Base-by-base conservation (phyloP, 371 early-diverging fungal genomes). In the Saksenaea vasiformis region DNA sequence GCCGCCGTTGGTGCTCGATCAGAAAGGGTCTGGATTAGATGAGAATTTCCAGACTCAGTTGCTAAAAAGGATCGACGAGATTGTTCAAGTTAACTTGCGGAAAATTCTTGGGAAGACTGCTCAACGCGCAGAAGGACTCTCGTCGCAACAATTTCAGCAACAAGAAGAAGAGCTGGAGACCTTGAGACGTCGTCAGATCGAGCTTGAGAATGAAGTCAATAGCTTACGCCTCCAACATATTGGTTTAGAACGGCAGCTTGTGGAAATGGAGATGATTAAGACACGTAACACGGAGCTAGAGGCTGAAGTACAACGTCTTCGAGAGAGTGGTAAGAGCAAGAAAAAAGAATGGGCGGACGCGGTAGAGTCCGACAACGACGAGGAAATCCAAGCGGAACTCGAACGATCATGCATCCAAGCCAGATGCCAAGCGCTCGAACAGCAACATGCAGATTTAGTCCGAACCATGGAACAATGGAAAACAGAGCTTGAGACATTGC, bases 231-330 rank as follows among this genome's bases (percentile, higher is more conserved):
- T 64, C 27, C 67, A 71, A 36, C 38, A 64, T 2, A 64, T 71
- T 39, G 68, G 58, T 1, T 28, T 66, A 39, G 62, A 76, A 28
- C 58, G 65, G 0, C 72, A 76, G 34, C 22, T 67, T 11, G 61
- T 71, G 55, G 76, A 76, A 7, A 41, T 70, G 31, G 74, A 76
- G 26, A 41, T 60, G 37, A 14, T 70, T 9, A 62, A 56, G 22
- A 47, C 67, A 8, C 63, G 60, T 11, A 66, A 62, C n/a, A 51
- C 44, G 11, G 70, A 70, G 24, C 56, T 70, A 17, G 63, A 62
- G 31, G 55, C 37, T 24, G 56, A 66, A 17, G 41, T 58, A 15
- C 62, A 62, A 11, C 8, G 19, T 9, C 27, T 37, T 43, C 57
- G 41, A 31, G 22, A 47, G 17, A 54, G 14, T 17, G 53, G 41